Percentiles rank a stretch among this genome's conserved stretches.
phyloP scores from a whole-genome alignment of 2,329 filamentous ascomycete species.

The Elsinoe ampelina region DNA sequence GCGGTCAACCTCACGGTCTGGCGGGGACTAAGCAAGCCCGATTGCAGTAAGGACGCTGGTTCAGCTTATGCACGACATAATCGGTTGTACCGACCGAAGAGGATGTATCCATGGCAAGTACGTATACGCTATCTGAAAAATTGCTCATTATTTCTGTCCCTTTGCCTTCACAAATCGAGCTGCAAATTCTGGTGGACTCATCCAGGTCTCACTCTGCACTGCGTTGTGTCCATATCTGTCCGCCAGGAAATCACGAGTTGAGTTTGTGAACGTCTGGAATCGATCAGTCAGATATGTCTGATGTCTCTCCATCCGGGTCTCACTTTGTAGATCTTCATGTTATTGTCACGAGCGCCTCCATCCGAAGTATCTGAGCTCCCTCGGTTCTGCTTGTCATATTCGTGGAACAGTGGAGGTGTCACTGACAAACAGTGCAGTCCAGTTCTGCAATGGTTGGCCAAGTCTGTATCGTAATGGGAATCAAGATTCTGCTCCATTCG shows the following conservation, averaged over 20 bases:
- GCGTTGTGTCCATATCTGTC: background rate
- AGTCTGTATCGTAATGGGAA: background rate
- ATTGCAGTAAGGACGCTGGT: too few relatives aligned
- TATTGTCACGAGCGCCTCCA: background rate
- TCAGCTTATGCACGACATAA: too few relatives aligned
- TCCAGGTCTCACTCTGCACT: background rate
- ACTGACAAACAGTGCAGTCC: background rate
- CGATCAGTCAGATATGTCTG: background rate
- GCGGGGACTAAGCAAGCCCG: too few relatives aligned
- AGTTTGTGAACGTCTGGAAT: background rate
- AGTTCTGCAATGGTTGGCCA: background rate
- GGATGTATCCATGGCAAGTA: too few relatives aligned
- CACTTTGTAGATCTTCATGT: background rate
- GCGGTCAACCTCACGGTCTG: too few relatives aligned
- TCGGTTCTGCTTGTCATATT: background rate
- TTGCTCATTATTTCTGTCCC: background rate
- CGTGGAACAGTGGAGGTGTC: background rate
- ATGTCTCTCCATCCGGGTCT: background rate
- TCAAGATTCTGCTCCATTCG: background rate
- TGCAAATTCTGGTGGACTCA: background rate
- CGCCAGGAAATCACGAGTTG: background rate
- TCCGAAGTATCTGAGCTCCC: background rate
- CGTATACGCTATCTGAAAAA: too few relatives aligned
- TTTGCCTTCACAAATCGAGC: background rate
- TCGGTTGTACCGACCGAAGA: too few relatives aligned